Conservation (phyloP, 2,329 filamentous ascomycete species). For the Fusarium udum region DNA sequence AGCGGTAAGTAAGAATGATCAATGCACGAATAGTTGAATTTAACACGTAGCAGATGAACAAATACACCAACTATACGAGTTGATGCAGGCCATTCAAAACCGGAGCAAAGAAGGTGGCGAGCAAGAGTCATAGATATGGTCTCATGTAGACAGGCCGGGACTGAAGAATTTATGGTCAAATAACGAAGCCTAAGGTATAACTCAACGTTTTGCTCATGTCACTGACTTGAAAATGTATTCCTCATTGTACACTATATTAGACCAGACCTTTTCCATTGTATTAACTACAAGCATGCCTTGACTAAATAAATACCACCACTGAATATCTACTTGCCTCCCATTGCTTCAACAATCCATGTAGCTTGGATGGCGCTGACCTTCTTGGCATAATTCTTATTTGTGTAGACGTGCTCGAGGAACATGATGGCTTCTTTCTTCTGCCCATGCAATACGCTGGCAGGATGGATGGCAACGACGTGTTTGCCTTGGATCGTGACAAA, state of each 20-base stretch:
- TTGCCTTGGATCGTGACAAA: constrained; percentile 70
- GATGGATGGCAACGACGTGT: constrained; percentile 69
- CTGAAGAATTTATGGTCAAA: neutral
- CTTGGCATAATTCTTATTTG: constrained; percentile 72
- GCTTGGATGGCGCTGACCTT: constrained; percentile 71
- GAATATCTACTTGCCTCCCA: constrained; percentile 47
- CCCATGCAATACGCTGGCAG: constrained; percentile 69
- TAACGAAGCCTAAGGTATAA: neutral
- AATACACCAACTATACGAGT: constrained; percentile 89
- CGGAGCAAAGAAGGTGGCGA: constrained; percentile 41
- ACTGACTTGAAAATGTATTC: neutral
- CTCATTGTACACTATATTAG: constrained; percentile 23
- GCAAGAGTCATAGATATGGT: constrained; percentile 37
- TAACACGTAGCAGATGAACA: constrained; percentile 76
- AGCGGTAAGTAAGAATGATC: constrained; percentile 71
- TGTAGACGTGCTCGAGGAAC: constrained; percentile 74
- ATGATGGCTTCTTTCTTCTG: constrained; percentile 73
- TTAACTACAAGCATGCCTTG: constrained; percentile 3
- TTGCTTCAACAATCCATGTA: constrained; percentile 65
- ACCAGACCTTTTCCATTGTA: constrained; percentile 23
- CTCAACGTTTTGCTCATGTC: neutral
- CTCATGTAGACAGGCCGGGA: constrained; percentile 12
- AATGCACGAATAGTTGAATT: neutral
- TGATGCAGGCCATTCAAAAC: constrained; percentile 82
- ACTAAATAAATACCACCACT: neutral